phyloP scores from a whole-genome alignment of 2,329 filamentous ascomycete genomes.

The Myriangium duriaei region DNA sequence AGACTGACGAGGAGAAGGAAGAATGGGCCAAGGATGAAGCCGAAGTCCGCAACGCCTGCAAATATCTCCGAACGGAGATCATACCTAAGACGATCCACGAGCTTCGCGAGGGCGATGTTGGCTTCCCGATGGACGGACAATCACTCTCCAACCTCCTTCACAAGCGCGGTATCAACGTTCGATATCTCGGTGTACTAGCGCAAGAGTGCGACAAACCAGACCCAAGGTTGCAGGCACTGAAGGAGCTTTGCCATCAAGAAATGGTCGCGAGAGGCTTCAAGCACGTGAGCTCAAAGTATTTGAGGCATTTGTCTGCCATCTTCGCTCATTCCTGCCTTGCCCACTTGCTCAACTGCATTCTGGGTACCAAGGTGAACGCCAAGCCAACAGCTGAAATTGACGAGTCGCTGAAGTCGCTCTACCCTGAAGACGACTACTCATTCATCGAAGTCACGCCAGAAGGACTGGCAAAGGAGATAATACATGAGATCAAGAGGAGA shows the following conservation, averaged over 20 bases:
- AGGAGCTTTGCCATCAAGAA: slow-evolving; percentile 69
- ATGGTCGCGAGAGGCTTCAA: slow-evolving; percentile 96
- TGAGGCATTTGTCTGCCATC: slow-evolving; percentile 66
- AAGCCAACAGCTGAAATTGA: slow-evolving; percentile 70
- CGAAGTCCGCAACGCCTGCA: slow-evolving; percentile 73
- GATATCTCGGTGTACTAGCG: slow-evolving; percentile 83
- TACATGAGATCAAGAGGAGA: slow-evolving; percentile 56
- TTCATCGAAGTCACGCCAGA: slow-evolving; percentile 72
- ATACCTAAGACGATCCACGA: slow-evolving; percentile 81
- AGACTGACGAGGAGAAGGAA: slow-evolving; percentile 80
- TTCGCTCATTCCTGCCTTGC: slow-evolving; percentile 69
- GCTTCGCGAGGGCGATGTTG: slow-evolving; percentile 80
- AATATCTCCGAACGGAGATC: slow-evolving; percentile 60
- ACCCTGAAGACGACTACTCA: slow-evolving; percentile 66
- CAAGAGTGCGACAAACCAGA: slow-evolving; percentile 50
- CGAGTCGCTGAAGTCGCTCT: slow-evolving; percentile 58
- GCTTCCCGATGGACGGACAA: slow-evolving; percentile 97
- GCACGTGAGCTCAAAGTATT: slow-evolving; percentile 68
- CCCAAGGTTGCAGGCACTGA: slow-evolving; percentile 62
- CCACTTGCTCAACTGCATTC: slow-evolving; percentile 85
- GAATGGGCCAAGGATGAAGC: slow-evolving; percentile 74
- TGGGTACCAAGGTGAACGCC: slow-evolving; percentile 65
- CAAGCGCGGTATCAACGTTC: slow-evolving; percentile 92
- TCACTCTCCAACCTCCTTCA: slow-evolving; percentile 81
- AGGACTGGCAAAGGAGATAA: slow-evolving; percentile 54